Percentiles rank a stretch among this genome's conserved stretches.
These are phyloP conservation scores for Torulaspora delbrueckii DNA, from an alignment of 805 yeast genomes.

Conservation along the genomic window DNA sequence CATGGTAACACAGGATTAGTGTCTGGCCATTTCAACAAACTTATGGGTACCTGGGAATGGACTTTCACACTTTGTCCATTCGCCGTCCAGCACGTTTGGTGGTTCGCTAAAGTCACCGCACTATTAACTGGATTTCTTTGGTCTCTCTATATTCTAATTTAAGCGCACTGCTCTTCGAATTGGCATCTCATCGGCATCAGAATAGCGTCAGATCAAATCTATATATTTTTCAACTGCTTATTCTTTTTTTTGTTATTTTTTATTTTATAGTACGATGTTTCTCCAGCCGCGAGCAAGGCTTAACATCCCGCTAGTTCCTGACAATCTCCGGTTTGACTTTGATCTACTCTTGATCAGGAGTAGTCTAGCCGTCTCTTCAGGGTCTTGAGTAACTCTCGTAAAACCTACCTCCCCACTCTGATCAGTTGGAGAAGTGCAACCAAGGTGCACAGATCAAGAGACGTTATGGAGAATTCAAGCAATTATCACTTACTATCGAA, in stretches of 20 bases:
- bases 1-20: slow-evolving; percentile 85
- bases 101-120: slow-evolving; percentile 67
- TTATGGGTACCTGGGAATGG: slow-evolving; percentile 53
- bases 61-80: slow-evolving; percentile 73
- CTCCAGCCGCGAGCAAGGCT: slow-evolving; percentile 11
- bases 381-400: neutral
- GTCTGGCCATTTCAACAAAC: slow-evolving; percentile 59
- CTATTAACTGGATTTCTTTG: slow-evolving; percentile 39
- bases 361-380: neutral
- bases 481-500: slow-evolving; percentile 17
- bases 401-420: neutral
- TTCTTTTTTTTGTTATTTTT: neutral
- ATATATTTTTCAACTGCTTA: neutral
- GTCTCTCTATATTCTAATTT: slow-evolving; percentile 27
- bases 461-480: slow-evolving; percentile 10
- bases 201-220: neutral
- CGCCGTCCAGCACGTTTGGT: slow-evolving; percentile 88
- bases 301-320: slow-evolving; percentile 2
- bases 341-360: neutral
- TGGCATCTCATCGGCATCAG: neutral
- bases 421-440: neutral
- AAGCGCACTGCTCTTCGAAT: neutral
- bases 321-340: neutral
- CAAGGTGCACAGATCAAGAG: neutral
- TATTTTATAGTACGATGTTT: slow-evolving; percentile 4